Conservation (phyloP, 805 yeast species). For the Candida montana region DNA sequence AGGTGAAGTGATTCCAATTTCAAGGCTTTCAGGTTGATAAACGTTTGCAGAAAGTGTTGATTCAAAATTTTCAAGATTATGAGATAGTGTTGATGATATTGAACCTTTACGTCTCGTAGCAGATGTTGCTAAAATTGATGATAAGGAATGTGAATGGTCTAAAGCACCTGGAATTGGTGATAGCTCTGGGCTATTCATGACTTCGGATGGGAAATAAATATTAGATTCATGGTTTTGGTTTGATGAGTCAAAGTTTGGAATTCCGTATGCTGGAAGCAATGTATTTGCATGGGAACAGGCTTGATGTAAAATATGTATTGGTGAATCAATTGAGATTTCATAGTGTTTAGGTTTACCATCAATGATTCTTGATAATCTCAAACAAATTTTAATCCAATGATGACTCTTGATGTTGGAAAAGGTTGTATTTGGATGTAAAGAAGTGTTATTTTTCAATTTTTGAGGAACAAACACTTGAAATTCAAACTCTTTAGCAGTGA, state of each 20-base stretch:
- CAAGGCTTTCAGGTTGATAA: slow-evolving; percentile 48
- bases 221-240: slow-evolving; percentile 29
- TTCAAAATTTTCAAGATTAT: slow-evolving; percentile 22
- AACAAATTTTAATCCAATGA: slow-evolving; percentile 92
- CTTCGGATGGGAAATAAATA: slow-evolving; percentile 31
- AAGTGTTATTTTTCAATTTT: slow-evolving; percentile 47
- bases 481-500: slow-evolving; percentile 74
- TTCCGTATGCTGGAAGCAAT: slow-evolving; percentile 64
- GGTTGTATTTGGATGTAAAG: slow-evolving; percentile 81
- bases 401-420: slow-evolving; percentile 76
- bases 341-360: slow-evolving; percentile 78
- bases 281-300: slow-evolving; percentile 79
- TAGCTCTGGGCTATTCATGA: slow-evolving; percentile 7
- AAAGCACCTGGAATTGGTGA: slow-evolving; percentile 49
- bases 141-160: slow-evolving; percentile 26
- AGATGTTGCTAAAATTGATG: slow-evolving; percentile 16
- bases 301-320: slow-evolving; percentile 75
- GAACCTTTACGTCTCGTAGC: slow-evolving; percentile 27
- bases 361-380: slow-evolving; percentile 69
- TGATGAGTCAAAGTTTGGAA: slow-evolving; percentile 11
- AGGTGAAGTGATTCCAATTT: slow-evolving; percentile 48
- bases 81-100: slow-evolving; percentile 31
- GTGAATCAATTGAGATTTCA: slow-evolving; percentile 93
- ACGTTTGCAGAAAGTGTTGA: slow-evolving; percentile 40
- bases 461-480: slow-evolving; percentile 84